Evolutionary conservation across 2,329 filamentous ascomycete genomes (phyloP), one percentile per base, ranked within the genome.

Genomic region (Stachybotrys elegans): DNA sequence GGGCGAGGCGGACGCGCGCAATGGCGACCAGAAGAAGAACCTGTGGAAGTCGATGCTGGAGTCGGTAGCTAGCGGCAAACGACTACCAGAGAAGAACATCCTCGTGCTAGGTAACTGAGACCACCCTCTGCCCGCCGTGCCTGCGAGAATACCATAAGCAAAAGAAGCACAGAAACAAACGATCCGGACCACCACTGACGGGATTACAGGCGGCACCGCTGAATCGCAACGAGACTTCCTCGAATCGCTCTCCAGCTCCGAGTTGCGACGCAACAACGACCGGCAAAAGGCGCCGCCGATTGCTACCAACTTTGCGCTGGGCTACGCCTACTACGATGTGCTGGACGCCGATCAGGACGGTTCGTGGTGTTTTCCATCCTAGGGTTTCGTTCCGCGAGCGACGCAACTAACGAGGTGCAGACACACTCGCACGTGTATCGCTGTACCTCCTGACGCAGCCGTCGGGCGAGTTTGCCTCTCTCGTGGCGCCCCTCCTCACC

Each of bases 41-140:
- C 84, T 96, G 67, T 96, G 92, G 92, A 91, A 86, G 48, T 90
- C 88, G 36, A 88, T 96, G 86, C 76, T 96, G 54, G 88, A 94
- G 66, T 84, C 81, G 43, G 91, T 93, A 55, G 89, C 91, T 56
- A 95, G 87, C 67, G 89, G 88, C 53, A 94, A 93, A 73, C 80
- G 86, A 55, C 71, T 96, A 57, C 88, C 90, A 6, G 89, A 95
- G 69, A 96, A 95, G 78, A 94, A 91, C 62, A 70, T 96, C 49
- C 70, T 96, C 34, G 83, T 96, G 19, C 70, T 96, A 61, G 90
- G 88, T 88, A 75, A n/a, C n/a, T n/a, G n/a, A n/a, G n/a, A n/a
- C n/a, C n/a, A n/a, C n/a, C n/a, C n/a, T n/a, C n/a, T n/a, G n/a
- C n/a, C n/a, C n/a, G n/a, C n/a, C n/a, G n/a, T n/a, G n/a, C n/a